Conservation (phyloP, 2,329 filamentous ascomycete genomes). For the Diaporthe sp. region DNA sequence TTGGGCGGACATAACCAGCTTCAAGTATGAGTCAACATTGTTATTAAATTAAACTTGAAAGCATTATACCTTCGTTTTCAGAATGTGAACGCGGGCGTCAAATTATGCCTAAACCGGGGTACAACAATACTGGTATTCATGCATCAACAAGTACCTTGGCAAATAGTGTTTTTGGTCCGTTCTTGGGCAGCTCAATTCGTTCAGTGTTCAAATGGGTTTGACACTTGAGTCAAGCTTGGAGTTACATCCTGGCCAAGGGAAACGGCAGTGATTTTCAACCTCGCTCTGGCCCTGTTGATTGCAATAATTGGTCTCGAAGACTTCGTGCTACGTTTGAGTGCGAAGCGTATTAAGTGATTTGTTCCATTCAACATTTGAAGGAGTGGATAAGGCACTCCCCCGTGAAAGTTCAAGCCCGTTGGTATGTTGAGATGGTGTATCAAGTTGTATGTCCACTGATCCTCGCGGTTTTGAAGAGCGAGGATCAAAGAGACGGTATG, state of each 20-base stretch:
- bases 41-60: not conserved
- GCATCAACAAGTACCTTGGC: not conserved
- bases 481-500: not conserved
- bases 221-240: not conserved
- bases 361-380: not conserved
- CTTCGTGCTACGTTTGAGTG: not conserved
- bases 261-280: not conserved
- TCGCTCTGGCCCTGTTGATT: not conserved
- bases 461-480: fast-evolving
- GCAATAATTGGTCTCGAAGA: not conserved
- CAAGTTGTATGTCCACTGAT: too few relatives aligned
- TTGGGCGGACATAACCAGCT: not conserved
- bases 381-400: not conserved
- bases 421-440: too few relatives aligned
- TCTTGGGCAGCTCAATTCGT: not conserved
- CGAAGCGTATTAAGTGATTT: not conserved
- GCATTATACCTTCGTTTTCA: not conserved
- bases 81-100: not conserved
- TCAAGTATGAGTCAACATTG: not conserved
- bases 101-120: not conserved
- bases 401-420: too few relatives aligned
- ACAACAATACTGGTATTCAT: too few relatives aligned
- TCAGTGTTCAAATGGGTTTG: not conserved
- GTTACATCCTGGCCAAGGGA: not conserved
- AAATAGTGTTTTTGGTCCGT: not conserved